These are phyloP conservation scores for Hebeloma cylindrosporum DNA, from an alignment of 768 basidiomycete genomes.

Conservation along the genomic window DNA sequence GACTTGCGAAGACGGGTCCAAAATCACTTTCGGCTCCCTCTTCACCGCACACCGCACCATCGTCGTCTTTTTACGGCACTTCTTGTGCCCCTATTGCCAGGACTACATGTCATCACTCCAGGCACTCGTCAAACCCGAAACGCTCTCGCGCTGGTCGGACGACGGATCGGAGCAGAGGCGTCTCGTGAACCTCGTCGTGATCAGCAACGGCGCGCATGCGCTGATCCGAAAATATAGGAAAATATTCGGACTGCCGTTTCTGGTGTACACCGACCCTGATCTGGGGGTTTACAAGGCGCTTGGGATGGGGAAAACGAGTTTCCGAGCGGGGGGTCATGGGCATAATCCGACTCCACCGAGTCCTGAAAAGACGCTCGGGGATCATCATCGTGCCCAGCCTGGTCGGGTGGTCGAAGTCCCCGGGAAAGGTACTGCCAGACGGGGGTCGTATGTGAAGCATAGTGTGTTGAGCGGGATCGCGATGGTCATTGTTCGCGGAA, in stretches of 20 bases:
- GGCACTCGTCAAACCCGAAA: constrained; percentile 43
- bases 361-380: too few species aligned
- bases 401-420: neutral
- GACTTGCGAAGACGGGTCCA: constrained; percentile 64
- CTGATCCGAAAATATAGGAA: constrained; percentile 79
- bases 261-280: constrained; percentile 79
- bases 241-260: constrained; percentile 70
- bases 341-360: too few species aligned
- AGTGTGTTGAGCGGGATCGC: constrained; percentile 65
- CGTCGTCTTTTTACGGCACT: constrained; percentile 85
- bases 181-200: constrained; percentile 63
- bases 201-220: constrained; percentile 75
- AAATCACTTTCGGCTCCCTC: constrained; percentile 68
- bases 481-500: constrained; percentile 69
- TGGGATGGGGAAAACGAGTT: constrained; percentile 75
- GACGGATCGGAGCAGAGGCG: constrained; percentile 21
- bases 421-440: constrained; percentile 8
- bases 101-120: constrained; percentile 79
- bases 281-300: constrained; percentile 67
- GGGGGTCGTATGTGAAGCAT: constrained; percentile 62
- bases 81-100: constrained; percentile 86
- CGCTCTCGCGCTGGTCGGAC: constrained; percentile 29
- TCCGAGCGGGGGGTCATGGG: constrained; percentile 20
- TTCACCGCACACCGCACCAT: constrained; percentile 56
- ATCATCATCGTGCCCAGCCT: neutral